Conservation (phyloP, 345 rosid genomes). For the rapeseed (Brassica napus) region DNA sequence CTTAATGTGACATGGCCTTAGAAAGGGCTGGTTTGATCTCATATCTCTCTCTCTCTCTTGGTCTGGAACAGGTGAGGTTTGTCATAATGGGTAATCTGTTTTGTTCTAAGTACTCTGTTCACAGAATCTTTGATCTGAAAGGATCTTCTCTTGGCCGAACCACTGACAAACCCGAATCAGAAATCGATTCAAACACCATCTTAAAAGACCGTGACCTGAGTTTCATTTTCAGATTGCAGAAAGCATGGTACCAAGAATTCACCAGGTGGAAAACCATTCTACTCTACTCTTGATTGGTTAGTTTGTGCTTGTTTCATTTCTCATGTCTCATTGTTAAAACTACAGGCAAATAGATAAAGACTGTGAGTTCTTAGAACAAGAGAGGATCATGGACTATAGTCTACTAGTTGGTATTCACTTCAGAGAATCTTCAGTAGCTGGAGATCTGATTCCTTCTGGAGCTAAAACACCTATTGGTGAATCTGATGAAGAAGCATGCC, state of each 20-base stretch:
- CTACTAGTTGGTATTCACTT: constrained; percentile 91
- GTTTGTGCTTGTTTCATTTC: constrained; percentile 6
- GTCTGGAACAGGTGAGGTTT: constrained; percentile 67
- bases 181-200: constrained; percentile 72
- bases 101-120: constrained; percentile 72
- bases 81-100: constrained; percentile 95
- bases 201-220: constrained; percentile 87
- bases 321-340: constrained; percentile 20
- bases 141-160: constrained; percentile 95
- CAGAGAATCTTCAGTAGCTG: constrained; percentile 60
- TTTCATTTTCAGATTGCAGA: constrained; percentile 76
- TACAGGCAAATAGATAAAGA: constrained; percentile 88
- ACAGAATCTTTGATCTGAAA: constrained; percentile 85
- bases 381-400: constrained; percentile 97
- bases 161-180: constrained; percentile 81
- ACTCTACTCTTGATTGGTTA: neutral
- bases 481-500: constrained; percentile 39
- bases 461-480: constrained; percentile 47
- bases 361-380: constrained; percentile 91
- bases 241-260: constrained; percentile 82
- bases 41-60: constrained; percentile 1
- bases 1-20: constrained; percentile 1
- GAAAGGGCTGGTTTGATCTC: constrained; percentile 8
- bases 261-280: constrained; percentile 26
- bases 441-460: constrained; percentile 72